phyloP scores from a whole-genome alignment of 441 rosid genomes.

The Euphorbia schlechtendalii region DNA sequence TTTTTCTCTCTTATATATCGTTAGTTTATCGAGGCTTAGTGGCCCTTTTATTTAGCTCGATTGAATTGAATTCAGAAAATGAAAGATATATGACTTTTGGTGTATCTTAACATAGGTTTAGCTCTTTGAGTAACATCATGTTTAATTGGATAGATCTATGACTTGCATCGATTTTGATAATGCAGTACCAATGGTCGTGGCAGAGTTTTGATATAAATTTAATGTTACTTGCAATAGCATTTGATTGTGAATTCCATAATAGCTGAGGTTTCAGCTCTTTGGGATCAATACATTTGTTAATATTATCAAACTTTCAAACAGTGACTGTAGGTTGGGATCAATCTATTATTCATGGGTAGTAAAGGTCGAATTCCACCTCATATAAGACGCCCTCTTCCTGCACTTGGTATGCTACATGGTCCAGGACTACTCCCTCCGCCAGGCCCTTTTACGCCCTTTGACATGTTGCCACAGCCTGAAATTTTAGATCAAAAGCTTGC shows the following conservation, averaged over 20 bases:
- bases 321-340: slow-evolving; percentile 21
- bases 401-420: slow-evolving; percentile 46
- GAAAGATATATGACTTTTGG: background rate
- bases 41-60: background rate
- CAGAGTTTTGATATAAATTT: background rate
- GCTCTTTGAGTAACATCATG: background rate
- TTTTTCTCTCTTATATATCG: background rate
- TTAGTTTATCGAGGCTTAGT: background rate
- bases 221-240: background rate
- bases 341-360: slow-evolving; percentile 50
- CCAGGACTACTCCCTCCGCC: slow-evolving; percentile 44
- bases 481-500: slow-evolving; percentile 86
- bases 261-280: too few relatives aligned
- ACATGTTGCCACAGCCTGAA: slow-evolving; percentile 74
- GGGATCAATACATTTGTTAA: background rate
- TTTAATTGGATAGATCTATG: background rate
- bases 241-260: too few relatives aligned
- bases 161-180: background rate
- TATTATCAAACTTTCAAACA: background rate
- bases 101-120: background rate
- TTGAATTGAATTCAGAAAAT: background rate
- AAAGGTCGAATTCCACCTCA: slow-evolving; percentile 75
- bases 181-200: background rate
- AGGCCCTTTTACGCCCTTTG: slow-evolving; percentile 51
- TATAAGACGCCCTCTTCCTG: slow-evolving; percentile 59